phyloP scores from a whole-genome alignment of 345 rosid genomes.

The Rhizophora apiculata region DNA sequence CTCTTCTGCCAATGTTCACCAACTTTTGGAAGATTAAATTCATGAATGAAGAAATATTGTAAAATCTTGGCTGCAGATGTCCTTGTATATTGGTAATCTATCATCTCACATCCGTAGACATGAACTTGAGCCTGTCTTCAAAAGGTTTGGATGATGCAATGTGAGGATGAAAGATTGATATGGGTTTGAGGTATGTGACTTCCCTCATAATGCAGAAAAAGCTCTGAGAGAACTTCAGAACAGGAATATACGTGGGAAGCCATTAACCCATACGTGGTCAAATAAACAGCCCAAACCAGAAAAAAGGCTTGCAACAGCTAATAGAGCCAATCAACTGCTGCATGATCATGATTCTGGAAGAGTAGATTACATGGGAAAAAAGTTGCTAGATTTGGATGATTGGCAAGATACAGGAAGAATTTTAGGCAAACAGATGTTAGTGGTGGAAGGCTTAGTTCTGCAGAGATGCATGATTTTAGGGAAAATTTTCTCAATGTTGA shows the following conservation, averaged over 20 bases:
- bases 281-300: slow-evolving; percentile 42
- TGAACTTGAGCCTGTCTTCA: slow-evolving; percentile 43
- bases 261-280: slow-evolving; percentile 46
- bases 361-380: slow-evolving; percentile 15
- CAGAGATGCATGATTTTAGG: slow-evolving; percentile 21
- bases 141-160: slow-evolving; percentile 40
- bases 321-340: slow-evolving; percentile 15
- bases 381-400: slow-evolving; percentile 17
- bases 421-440: slow-evolving; percentile 15
- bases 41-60: no score
- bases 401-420: slow-evolving; percentile 14
- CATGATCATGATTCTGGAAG: slow-evolving; percentile 14
- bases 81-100: slow-evolving; percentile 41
- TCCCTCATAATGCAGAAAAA: slow-evolving; percentile 42
- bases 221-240: slow-evolving; percentile 45
- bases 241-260: slow-evolving; percentile 39
- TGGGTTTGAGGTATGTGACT: slow-evolving; percentile 52
- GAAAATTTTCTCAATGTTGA: slow-evolving; percentile 25
- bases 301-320: slow-evolving; percentile 21
- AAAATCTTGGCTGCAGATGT: slow-evolving; percentile 34
- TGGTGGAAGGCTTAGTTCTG: slow-evolving; percentile 20
- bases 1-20: no score
- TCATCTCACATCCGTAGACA: slow-evolving; percentile 31
- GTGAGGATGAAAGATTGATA: slow-evolving; percentile 42
- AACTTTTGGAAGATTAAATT: no score